Evolutionary conservation across 75 land plant genomes (phyloP), one percentile per base, ranked within the genome.

Genomic region (Picea sitchensis): DNA sequence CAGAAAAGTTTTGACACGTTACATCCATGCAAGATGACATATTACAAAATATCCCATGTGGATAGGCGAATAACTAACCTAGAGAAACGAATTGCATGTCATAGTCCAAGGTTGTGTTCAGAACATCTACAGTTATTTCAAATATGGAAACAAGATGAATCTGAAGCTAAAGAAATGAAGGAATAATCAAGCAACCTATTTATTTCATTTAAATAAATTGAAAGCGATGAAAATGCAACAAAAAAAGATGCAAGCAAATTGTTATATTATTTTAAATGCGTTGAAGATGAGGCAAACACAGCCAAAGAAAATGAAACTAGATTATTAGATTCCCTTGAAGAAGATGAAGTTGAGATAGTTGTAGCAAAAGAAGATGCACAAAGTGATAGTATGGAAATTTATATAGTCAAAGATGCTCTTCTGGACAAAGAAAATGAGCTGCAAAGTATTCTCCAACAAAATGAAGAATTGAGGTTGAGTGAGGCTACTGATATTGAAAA

Each of bases 31-130:
- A 32, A 3, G 3, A 95, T 97, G 99, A 89, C 90, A 38, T 97
- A 95, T 79, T 97, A 97, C 88, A 97, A 97, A 83, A 85, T 97
- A 77, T 95, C 98, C 63, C 96, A 97, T 90, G 96, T 93, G 85
- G 99, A 97, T 86, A 84, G 90, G 51, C 87, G 98, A 21, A 90
- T 95, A 41, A 87, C 81, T 67, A 93, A 90, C 74, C 94, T 93
- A 38, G 99, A 97, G 77, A 98, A 95, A 84, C 79, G 98, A 32
- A 97, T 97, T 85, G 99, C 98, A 36, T 26, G 26, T 26, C 26
- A 26, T 26, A 26, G 26, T 26, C 26, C 26, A 26, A 26, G 26
- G 26, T 26, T 26, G 26, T 26, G 26, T 26, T 26, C 26, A 26
- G 26, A 26, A 0, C 26, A 26, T 26, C 26, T 26, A 26, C 26